Evolutionary conservation across 73 alveolate genomes (phyloP), one percentile per base, ranked within the genome.

Genomic region (Halteria grandinella): DNA sequence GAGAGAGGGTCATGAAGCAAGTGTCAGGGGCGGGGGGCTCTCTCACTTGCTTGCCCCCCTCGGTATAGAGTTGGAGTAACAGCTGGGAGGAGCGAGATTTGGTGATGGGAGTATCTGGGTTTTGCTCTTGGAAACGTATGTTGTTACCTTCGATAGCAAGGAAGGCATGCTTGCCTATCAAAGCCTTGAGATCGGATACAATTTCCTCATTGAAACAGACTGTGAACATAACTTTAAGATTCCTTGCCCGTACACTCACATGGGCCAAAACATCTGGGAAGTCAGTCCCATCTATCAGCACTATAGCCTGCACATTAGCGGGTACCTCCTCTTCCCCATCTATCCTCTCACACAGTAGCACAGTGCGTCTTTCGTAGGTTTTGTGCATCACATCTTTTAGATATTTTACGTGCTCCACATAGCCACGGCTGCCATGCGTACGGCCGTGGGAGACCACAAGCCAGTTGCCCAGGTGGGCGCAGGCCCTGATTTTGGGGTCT

Each of bases 281-380:
- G 86, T 91, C 91, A 57, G 93, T 89, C 8, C 89, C 64, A 41
- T 86, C 73, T 39, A 86, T 31, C 5, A 86, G 81, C 31, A 94
- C 80, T 0, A 94, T 80, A 39, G 95, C 96, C 40, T 40, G 54
- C 41, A 92, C 91, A 70, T 89, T 89, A 24, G 85, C 74, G 12
- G 98, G 98, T 20, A 94, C 91, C 79, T 94, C 98, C 79, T 94
- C 98, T 64, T 91, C 91, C 41, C 98, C 98, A 36, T 91, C 75
- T 37, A 94, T 86, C 85, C 83, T 94, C 79, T 88, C 96, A 17
- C 79, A 74, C 58, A 94, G 25, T 44, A 89, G 83, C 25, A 94
- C 66, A 47, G 95, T 89, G 75, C 92, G 82, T 51, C 89, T 87
- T 15, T 37, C 51, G 69, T 75, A 89, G 34, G 48, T 79, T 20